phyloP scores from a whole-genome alignment of 257 asterid species.

The Cordia subcordata region DNA sequence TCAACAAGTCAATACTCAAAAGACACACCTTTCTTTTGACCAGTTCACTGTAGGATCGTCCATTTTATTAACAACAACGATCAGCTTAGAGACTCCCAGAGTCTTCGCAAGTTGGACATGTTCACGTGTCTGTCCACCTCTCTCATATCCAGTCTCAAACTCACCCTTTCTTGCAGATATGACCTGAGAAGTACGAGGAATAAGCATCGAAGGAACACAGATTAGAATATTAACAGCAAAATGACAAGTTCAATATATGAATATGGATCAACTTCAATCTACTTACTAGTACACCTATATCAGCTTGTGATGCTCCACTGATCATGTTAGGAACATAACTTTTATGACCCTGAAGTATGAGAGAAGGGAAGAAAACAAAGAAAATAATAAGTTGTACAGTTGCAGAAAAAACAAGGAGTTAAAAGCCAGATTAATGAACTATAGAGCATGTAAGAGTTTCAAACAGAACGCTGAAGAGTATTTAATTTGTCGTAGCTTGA shows the following conservation, averaged over 20 bases:
- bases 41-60: constrained; percentile 96
- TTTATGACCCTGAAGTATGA: constrained; percentile 74
- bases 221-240: neutral
- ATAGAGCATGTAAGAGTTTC: too few species aligned
- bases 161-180: constrained; percentile 96
- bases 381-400: too few species aligned
- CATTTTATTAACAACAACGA: constrained; percentile 95
- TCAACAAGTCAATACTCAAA: neutral
- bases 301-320: constrained; percentile 99
- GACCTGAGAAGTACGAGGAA: constrained; percentile 37
- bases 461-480: too few species aligned
- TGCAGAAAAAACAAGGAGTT: too few species aligned
- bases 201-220: neutral
- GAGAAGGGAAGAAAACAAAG: neutral
- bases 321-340: constrained; percentile 98
- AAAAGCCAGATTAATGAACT: too few species aligned
- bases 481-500: too few species aligned
- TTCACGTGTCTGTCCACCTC: constrained; percentile 99
- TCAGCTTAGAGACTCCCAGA: constrained; percentile 82
- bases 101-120: constrained; percentile 98
- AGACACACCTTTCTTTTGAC: constrained; percentile 88
- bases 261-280: neutral
- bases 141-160: constrained; percentile 96
- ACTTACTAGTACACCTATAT: constrained; percentile 86
- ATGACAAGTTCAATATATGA: constrained; percentile 4